These are phyloP conservation scores for Elsinoe australis DNA, from an alignment of 2,329 filamentous ascomycete genomes.

Conservation along the genomic window DNA sequence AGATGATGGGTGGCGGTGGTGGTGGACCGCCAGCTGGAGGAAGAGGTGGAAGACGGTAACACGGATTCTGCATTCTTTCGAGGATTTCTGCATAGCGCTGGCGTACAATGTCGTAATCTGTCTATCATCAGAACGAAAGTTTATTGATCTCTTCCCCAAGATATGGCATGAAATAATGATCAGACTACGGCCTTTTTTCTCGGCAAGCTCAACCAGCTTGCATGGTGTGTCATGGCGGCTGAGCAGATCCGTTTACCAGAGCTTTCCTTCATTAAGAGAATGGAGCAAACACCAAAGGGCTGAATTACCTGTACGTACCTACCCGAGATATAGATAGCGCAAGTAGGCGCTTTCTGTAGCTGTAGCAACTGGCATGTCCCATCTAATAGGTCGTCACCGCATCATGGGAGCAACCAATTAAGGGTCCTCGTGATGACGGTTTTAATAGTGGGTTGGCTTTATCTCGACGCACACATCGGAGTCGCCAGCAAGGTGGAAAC, in stretches of 20 bases:
- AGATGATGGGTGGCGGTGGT: conserved; percentile 54
- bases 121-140: neutral
- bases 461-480: conserved; percentile 68
- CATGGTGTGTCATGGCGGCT: conserved; percentile 37
- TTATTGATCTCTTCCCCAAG: neutral
- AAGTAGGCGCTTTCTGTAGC: too few species aligned
- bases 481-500: conserved; percentile 57
- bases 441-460: conserved; percentile 61
- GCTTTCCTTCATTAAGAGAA: conserved; percentile 28
- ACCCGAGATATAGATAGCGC: neutral
- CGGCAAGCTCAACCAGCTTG: conserved; percentile 46
- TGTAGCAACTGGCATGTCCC: conserved; percentile 52
- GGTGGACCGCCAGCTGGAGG: conserved; percentile 40
- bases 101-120: conserved; percentile 8
- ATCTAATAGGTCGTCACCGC: conserved; percentile 60
- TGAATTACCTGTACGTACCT: conserved; percentile 17
- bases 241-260: conserved; percentile 46
- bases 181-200: conserved; percentile 43
- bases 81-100: conserved; percentile 20
- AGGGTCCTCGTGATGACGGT: conserved; percentile 69
- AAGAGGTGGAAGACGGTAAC: conserved; percentile 19
- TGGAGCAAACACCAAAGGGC: neutral
- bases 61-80: neutral
- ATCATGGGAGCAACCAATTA: conserved; percentile 54
- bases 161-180: conserved; percentile 20